These are phyloP conservation scores for Yamadazyma trypodendri DNA, from an alignment of 1,139 yeast genomes.

Conservation along the genomic window DNA sequence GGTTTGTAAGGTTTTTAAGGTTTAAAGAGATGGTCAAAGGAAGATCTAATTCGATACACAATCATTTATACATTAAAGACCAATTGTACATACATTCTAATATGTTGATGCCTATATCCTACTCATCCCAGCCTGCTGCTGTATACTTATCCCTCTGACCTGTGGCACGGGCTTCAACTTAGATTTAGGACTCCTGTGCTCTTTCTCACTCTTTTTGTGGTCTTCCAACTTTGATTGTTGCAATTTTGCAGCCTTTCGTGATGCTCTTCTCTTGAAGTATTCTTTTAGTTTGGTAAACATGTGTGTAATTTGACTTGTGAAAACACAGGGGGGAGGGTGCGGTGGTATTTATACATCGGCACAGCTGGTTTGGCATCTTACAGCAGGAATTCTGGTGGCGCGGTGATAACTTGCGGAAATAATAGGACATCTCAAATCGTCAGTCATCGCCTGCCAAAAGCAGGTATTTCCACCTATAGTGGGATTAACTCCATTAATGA, in stretches of 20 bases:
- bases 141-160: not conserved
- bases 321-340: not conserved
- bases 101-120: not conserved
- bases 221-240: not conserved
- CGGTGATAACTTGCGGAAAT: too few relatives aligned
- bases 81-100: not conserved
- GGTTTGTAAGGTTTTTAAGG: too few relatives aligned
- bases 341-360: slow-evolving; percentile 1
- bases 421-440: too few relatives aligned
- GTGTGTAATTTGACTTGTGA: not conserved
- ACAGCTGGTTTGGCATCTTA: too few relatives aligned
- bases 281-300: slow-evolving; percentile 3
- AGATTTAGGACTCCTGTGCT: not conserved
- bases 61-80: too few relatives aligned
- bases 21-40: too few relatives aligned
- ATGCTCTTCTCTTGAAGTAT: not conserved
- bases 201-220: too few relatives aligned
- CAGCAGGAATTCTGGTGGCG: too few relatives aligned
- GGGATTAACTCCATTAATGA: too few relatives aligned
- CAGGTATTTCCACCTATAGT: too few relatives aligned
- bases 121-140: slow-evolving; percentile 2
- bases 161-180: not conserved
- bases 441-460: too few relatives aligned
- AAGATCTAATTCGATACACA: too few relatives aligned
- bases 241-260: slow-evolving; percentile 1